These are phyloP conservation scores for Eudorina sp. DNA, from an alignment of 139 green algal species.

Conservation along the genomic window DNA sequence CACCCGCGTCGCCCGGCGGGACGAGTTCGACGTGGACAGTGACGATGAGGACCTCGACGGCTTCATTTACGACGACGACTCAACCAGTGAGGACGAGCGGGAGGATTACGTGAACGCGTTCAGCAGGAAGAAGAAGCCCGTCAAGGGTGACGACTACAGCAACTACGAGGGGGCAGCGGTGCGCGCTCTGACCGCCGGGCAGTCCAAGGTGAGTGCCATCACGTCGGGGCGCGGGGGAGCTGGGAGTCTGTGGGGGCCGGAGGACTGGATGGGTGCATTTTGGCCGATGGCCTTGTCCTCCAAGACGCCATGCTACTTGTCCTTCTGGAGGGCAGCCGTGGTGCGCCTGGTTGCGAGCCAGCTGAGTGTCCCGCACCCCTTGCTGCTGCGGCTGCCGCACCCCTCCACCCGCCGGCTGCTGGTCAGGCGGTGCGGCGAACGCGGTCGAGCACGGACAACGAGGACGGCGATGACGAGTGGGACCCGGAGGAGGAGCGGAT, in stretches of 20 bases:
- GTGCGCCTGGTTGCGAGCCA: too few species aligned
- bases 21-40: conserved; percentile 38
- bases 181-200: background rate
- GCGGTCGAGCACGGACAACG: background rate
- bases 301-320: too few species aligned
- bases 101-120: conserved; percentile 48
- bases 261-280: too few species aligned
- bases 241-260: too few species aligned
- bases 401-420: too few species aligned
- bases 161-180: conserved; percentile 23
- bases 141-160: conserved; percentile 1
- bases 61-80: conserved; percentile 51
- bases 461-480: conserved; percentile 30
- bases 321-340: too few species aligned
- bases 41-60: conserved; percentile 40
- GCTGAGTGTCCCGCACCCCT: too few species aligned
- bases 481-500: conserved; percentile 39
- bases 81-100: conserved; percentile 42
- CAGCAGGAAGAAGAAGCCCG: background rate
- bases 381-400: too few species aligned
- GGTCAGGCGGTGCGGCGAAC: background rate
- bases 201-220: background rate
- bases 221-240: too few species aligned
- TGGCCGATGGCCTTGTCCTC: too few species aligned
- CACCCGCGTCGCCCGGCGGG: background rate